phyloP scores from a whole-genome alignment of 371 early-diverging fungal species.

The Neoconidiobolus thromboides region DNA sequence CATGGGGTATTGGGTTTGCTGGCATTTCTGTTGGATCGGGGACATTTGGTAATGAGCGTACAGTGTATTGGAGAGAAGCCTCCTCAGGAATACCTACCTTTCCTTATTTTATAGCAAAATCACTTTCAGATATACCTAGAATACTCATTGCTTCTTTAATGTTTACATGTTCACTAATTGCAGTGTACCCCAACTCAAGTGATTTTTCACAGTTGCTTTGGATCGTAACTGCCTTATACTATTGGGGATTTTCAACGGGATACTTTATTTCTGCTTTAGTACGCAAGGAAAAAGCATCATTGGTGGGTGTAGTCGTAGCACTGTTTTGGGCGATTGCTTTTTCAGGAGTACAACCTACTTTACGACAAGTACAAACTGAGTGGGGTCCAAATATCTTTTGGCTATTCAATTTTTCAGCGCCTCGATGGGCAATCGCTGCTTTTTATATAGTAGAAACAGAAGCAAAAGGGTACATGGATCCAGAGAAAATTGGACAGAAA shows the following conservation, averaged over 20 bases:
- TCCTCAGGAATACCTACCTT: slow-evolving; percentile 21
- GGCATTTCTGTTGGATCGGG: slow-evolving; percentile 13
- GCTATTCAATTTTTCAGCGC: slow-evolving; percentile 22
- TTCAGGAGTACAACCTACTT: slow-evolving; percentile 21
- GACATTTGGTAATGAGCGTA: slow-evolving; percentile 27
- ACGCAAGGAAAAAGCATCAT: slow-evolving; percentile 12
- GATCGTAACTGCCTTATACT: slow-evolving; percentile 11
- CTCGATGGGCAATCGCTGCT: slow-evolving; percentile 28
- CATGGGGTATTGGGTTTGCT: slow-evolving; percentile 5
- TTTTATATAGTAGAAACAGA: slow-evolving; percentile 22
- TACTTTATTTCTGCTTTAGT: slow-evolving; percentile 22
- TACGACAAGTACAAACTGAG: slow-evolving; percentile 14
- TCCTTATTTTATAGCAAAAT: slow-evolving; percentile 28
- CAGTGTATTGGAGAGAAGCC: slow-evolving; percentile 30
- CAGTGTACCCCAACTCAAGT: slow-evolving; percentile 16
- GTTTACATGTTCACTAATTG: slow-evolving; percentile 22
- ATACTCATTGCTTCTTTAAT: slow-evolving; percentile 24
- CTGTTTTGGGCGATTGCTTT: slow-evolving; percentile 25
- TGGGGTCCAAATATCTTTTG: slow-evolving; percentile 9
- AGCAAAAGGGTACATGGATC: slow-evolving; percentile 13
- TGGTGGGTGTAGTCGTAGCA: slow-evolving; percentile 22
- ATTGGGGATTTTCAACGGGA: slow-evolving; percentile 17
- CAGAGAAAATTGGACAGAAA: slow-evolving; percentile 6
- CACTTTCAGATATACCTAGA: slow-evolving; percentile 26
- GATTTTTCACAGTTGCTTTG: slow-evolving; percentile 6